Conservation (phyloP, 129 eudicot genomes). For the Smallanthus sonchifolius region DNA sequence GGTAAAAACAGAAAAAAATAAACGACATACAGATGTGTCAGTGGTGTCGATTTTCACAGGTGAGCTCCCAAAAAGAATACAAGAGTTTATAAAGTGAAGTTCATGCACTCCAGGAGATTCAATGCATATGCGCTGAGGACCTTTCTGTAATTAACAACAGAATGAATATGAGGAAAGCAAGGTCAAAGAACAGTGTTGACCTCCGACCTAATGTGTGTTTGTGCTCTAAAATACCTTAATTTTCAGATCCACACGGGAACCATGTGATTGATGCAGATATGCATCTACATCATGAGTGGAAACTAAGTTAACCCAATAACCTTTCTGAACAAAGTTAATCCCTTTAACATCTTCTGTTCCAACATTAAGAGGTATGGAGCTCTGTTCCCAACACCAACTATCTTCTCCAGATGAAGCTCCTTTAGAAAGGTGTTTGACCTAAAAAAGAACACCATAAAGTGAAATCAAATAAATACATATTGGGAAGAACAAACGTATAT, state of each 20-base stretch:
- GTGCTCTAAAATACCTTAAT: slow-evolving; percentile 51
- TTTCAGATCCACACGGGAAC: slow-evolving; percentile 63
- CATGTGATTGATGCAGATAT: slow-evolving; percentile 59
- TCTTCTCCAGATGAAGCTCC: slow-evolving; percentile 52
- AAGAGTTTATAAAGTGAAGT: slow-evolving; percentile 79
- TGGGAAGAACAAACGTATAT: background rate
- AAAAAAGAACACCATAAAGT: slow-evolving; percentile 13
- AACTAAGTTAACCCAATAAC: slow-evolving; percentile 78
- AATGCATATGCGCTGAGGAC: slow-evolving; percentile 66
- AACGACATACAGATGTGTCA: slow-evolving; percentile 43
- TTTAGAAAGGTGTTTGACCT: slow-evolving; percentile 65
- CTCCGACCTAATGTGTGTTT: slow-evolving; percentile 9
- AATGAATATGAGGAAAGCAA: background rate
- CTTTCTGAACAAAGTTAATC: slow-evolving; percentile 66
- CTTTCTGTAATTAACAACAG: slow-evolving; percentile 62
- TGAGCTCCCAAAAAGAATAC: slow-evolving; percentile 78
- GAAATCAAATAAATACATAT: background rate
- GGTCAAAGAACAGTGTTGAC: slow-evolving; percentile 11
- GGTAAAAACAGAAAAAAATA: background rate
- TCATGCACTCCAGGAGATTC: slow-evolving; percentile 90
- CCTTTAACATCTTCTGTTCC: slow-evolving; percentile 73
- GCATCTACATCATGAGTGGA: slow-evolving; percentile 89
- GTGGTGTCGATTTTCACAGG: slow-evolving; percentile 64
- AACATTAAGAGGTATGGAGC: slow-evolving; percentile 45
- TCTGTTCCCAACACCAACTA: slow-evolving; percentile 97